Conservation (phyloP, 2,329 filamentous ascomycete genomes). For the Ophiobolus disseminans region DNA sequence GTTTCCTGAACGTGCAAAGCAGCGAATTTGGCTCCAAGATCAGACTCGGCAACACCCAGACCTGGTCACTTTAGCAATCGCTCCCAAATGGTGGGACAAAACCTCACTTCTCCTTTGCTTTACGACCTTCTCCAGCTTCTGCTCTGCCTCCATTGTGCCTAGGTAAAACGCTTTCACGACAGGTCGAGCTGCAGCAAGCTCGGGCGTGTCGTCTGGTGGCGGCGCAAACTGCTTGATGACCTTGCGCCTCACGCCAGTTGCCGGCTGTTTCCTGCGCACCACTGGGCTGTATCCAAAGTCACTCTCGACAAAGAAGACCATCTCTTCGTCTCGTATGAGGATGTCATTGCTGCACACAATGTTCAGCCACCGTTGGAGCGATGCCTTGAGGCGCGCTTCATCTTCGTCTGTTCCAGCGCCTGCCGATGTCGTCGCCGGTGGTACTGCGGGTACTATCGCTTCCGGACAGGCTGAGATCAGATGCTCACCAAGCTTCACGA, state of each 20-base stretch:
- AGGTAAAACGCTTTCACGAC: conserved; percentile 96
- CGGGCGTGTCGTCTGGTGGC: conserved; percentile 94
- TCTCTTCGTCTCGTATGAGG: conserved; percentile 93
- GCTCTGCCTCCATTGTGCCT: conserved; percentile 93
- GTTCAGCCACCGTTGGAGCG: conserved; percentile 94
- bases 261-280: conserved; percentile 93
- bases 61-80: conserved; percentile 61
- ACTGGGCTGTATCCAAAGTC: conserved; percentile 98
- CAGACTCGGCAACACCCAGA: conserved; percentile 87
- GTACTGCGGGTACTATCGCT: conserved; percentile 90
- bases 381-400: conserved; percentile 83
- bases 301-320: conserved; percentile 98
- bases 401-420: conserved; percentile 97
- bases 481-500: conserved; percentile 94
- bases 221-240: conserved; percentile 98
- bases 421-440: conserved; percentile 91
- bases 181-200: conserved; percentile 87
- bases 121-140: conserved; percentile 94
- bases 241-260: conserved; percentile 92
- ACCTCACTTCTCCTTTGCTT: conserved; percentile 83
- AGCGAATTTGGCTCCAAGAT: conserved; percentile 89
- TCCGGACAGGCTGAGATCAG: conserved; percentile 98
- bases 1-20: conserved; percentile 89
- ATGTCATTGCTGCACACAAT: conserved; percentile 91
- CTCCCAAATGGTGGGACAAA: background rate